These are phyloP conservation scores for Penicillium lagena DNA, from an alignment of 495 filamentous ascomycete genomes.

Conservation along the genomic window DNA sequence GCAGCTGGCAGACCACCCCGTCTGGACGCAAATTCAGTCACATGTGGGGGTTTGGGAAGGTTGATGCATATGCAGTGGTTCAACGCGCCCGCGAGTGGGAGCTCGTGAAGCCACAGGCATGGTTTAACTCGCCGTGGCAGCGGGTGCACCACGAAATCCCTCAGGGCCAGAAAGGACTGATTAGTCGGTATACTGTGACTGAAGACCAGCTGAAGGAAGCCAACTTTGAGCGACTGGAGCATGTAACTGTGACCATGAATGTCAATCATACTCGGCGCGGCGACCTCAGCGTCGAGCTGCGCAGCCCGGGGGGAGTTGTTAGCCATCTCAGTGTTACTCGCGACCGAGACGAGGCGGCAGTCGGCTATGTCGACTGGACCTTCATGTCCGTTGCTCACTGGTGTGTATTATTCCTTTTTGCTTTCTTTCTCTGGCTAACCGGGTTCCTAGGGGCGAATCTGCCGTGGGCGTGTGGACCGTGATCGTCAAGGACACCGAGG, in stretches of 20 bases:
- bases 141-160: constrained; percentile 82
- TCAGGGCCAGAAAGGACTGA: constrained; percentile 74
- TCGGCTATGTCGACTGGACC: constrained; percentile 93
- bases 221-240: constrained; percentile 81
- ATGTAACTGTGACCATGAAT: constrained; percentile 98
- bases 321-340: constrained; percentile 78
- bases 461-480: constrained; percentile 86
- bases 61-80: constrained; percentile 82
- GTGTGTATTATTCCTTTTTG: constrained; percentile 41
- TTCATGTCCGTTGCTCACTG: constrained; percentile 98
- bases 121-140: constrained; percentile 90
- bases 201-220: constrained; percentile 66
- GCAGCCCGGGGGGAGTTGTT: constrained; percentile 73
- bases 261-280: constrained; percentile 78
- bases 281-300: constrained; percentile 87
- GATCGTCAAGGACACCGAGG: constrained; percentile 76
- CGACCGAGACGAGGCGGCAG: constrained; percentile 49
- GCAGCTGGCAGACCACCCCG: constrained; percentile 72
- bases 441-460: constrained; percentile 66
- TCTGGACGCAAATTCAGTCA: constrained; percentile 87
- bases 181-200: constrained; percentile 72
- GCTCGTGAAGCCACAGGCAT: constrained; percentile 92
- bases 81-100: constrained; percentile 81
- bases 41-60: constrained; percentile 89
- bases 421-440: constrained; percentile 7